Percentiles rank a stretch among this genome's conserved stretches.
Evolutionary conservation across 2,329 filamentous ascomycete genomes (phyloP).

Genomic region (Aspergillus sp.): DNA sequence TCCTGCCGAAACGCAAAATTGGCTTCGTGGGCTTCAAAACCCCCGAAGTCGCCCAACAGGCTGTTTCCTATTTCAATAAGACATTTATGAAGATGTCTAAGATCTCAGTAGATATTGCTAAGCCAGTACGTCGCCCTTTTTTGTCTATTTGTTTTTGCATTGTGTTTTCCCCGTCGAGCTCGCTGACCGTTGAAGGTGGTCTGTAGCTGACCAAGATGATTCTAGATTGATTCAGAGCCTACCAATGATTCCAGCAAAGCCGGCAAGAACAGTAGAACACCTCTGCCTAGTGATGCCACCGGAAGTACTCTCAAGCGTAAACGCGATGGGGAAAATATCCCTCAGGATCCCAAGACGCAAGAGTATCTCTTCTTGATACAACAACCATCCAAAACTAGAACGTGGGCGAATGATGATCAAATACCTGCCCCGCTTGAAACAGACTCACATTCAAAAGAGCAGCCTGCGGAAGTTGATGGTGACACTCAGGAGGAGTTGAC

Average conservation of each 20-base stretch:
- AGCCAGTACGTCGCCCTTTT: conserved; percentile 60
- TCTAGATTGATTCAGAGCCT: conserved; percentile 43
- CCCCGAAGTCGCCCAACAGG: conserved; percentile 73
- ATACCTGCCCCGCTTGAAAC: conserved; percentile 29
- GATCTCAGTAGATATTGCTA: conserved; percentile 84
- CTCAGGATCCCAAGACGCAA: conserved; percentile 74
- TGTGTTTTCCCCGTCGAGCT: conserved; percentile 26
- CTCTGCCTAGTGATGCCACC: conserved; percentile 19
- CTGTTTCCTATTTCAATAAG: conserved; percentile 93
- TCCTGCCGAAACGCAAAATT: conserved; percentile 85
- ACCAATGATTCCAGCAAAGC: conserved; percentile 17
- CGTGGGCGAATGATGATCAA: conserved; percentile 58
- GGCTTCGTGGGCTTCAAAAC: conserved; percentile 94
- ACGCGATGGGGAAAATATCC: conserved; percentile 55
- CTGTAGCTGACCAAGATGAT: conserved; percentile 39
- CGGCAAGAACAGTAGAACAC: conserved; percentile 24
- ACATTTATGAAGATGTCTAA: conserved; percentile 95
- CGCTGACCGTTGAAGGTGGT: conserved; percentile 42
- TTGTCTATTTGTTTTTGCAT: conserved; percentile 9
- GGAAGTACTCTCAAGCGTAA: conserved; percentile 43
- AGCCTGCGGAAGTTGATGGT: conserved; percentile 20
- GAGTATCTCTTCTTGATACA: conserved; percentile 87
- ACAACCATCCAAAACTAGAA: conserved; percentile 63
- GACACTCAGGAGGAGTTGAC: conserved; percentile 37
- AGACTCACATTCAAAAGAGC: conserved; percentile 20